Percentiles rank a stretch among this genome's conserved stretches.
Evolutionary conservation across 1,284 basidiomycete genomes (phyloP).

Genomic region (Pseudozyma sp.): DNA sequence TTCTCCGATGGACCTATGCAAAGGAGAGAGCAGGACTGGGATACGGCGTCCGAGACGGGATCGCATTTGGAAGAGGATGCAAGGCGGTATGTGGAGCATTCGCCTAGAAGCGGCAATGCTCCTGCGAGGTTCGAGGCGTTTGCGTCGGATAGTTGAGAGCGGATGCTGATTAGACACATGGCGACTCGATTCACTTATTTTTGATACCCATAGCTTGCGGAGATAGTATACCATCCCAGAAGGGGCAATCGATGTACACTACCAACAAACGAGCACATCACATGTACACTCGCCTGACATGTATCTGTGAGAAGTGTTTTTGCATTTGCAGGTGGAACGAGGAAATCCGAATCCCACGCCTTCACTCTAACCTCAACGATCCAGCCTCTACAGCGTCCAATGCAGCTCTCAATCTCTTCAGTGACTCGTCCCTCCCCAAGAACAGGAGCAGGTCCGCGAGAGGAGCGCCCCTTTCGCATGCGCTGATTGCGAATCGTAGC

Average conservation of each 20-base stretch:
- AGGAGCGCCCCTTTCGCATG: constrained; percentile 26
- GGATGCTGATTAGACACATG: no score
- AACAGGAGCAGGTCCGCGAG: constrained; percentile 42
- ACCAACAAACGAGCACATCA: no score
- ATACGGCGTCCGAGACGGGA: background rate
- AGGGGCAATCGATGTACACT: no score
- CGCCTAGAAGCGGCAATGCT: constrained; percentile 1
- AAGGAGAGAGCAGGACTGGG: constrained; percentile 8
- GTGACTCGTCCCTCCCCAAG: constrained; percentile 18
- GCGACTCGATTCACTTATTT: no score
- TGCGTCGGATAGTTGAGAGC: background rate
- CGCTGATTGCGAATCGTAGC: constrained; percentile 41
- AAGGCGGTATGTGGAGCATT: background rate
- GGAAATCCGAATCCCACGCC: background rate
- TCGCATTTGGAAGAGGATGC: background rate
- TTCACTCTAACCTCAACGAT: background rate
- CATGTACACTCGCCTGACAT: no score
- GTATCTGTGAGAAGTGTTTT: no score
- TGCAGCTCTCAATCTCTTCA: constrained; percentile 16
- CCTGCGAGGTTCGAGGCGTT: constrained; percentile 23
- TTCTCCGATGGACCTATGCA: constrained; percentile 4
- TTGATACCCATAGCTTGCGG: no score
- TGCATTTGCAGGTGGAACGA: no score
- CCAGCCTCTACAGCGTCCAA: constrained; percentile 8
- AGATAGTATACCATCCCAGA: no score